Percentiles rank a stretch among this genome's conserved stretches.
These are phyloP conservation scores for Blumeria hordei DNA, from an alignment of 2,329 filamentous ascomycete species.

Conservation along the genomic window DNA sequence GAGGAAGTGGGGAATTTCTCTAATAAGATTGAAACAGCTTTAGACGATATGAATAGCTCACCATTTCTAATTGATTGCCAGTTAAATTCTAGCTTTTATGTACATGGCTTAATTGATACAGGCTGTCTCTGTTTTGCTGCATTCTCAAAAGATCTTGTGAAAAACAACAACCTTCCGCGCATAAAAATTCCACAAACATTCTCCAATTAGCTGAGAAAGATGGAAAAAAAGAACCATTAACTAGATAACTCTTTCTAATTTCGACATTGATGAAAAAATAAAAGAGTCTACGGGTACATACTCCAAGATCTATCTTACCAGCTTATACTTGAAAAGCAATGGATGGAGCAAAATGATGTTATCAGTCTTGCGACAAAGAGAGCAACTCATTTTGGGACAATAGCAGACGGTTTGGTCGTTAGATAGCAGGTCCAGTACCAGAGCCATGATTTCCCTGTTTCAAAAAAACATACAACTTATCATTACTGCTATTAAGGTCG, in stretches of 20 bases:
- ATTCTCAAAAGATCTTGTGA: neutral
- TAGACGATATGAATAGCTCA: neutral
- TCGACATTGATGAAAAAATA: neutral
- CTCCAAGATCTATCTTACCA: neutral
- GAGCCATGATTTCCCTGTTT: neutral
- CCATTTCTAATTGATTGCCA: slow-evolving; percentile 1
- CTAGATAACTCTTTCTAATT: neutral
- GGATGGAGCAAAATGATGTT: slow-evolving; percentile 1
- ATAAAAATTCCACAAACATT: neutral
- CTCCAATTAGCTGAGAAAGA: neutral
- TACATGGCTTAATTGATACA: neutral
- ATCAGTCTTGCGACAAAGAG: neutral
- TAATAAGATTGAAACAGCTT: neutral
- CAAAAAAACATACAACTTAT: neutral
- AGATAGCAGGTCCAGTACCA: neutral
- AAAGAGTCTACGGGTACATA: neutral
- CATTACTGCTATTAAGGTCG: neutral
- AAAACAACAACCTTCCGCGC: neutral
- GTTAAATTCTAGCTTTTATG: neutral
- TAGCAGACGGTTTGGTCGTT: neutral
- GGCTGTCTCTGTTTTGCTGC: neutral
- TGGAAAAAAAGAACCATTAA: neutral
- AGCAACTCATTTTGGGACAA: neutral
- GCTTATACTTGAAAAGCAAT: neutral
- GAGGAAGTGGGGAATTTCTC: neutral